These are phyloP conservation scores for Eleusine coracana DNA, from an alignment of 176 grass and related monocot genomes.

Conservation along the genomic window DNA sequence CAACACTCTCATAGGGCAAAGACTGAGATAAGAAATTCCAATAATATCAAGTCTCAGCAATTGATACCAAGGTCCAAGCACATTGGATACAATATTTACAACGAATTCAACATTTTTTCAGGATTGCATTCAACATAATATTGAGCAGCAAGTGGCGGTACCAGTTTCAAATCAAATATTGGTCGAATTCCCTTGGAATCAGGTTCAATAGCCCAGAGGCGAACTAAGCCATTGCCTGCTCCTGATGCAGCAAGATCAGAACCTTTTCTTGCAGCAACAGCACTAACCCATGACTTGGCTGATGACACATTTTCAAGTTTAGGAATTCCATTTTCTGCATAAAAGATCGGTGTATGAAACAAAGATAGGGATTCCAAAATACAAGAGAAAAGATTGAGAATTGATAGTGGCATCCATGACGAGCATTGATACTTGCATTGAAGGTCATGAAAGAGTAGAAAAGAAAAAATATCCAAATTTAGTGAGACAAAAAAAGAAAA, in stretches of 20 bases:
- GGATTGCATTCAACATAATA: neutral
- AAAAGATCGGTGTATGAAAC: slow-evolving; percentile 5
- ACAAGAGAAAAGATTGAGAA: neutral
- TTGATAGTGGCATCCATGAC: no score
- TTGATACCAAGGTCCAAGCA: neutral
- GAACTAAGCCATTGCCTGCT: slow-evolving; percentile 75
- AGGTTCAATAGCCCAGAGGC: slow-evolving; percentile 70
- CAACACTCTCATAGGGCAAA: neutral
- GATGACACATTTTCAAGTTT: slow-evolving; percentile 46
- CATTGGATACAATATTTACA: neutral
- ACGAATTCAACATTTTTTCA: neutral
- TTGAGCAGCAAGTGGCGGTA: slow-evolving; percentile 32
- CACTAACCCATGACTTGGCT: slow-evolving; percentile 77
- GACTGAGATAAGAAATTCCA: neutral
- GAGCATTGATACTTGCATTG: neutral
- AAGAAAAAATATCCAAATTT: slow-evolving; percentile 1
- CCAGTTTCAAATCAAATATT: slow-evolving; percentile 59
- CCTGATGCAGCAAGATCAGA: slow-evolving; percentile 87
- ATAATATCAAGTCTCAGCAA: slow-evolving; percentile 1
- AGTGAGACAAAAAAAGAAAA: neutral
- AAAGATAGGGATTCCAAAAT: slow-evolving; percentile 9
- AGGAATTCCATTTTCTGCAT: slow-evolving; percentile 57
- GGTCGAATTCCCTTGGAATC: slow-evolving; percentile 73
- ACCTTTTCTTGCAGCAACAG: slow-evolving; percentile 71
- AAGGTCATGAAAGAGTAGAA: neutral